Base-by-base conservation (phyloP, 139 green algal genomes). In the Chlamydomonas applanata region DNA sequence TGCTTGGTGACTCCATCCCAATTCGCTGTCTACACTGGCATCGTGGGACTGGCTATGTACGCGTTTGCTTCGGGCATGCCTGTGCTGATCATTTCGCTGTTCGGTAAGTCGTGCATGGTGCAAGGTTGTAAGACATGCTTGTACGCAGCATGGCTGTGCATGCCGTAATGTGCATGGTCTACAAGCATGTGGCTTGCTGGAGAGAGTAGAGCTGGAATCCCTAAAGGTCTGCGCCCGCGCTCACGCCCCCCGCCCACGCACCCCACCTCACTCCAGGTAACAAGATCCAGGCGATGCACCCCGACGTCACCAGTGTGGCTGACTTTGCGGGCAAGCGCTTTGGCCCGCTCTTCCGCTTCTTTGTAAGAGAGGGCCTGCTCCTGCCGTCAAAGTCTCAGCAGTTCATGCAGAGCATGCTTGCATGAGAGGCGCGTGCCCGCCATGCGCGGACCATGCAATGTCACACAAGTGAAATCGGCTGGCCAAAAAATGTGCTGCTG, bases 241-340 rank as follows among this genome's bases (percentile, higher is more conserved):
- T n/a, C n/a, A 24, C 56, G 24, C 34, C 56, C 30, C 30, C 13
- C 32, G 14, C 52, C 25, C 69, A 5, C 2, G 52, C 52, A 9
- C 32, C 32, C 52, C 1, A 30, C 30, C 69, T 33, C 69, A 4
- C 32, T 5, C 53, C 1, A 20, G 9, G 2, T 49, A 7, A 64
- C 22, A 60, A 54, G 33, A 9, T 32, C 40, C 40, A 77, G 44
- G 9, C 27, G 24, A 60, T 73, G 40, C 64, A 78, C 62, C 64
- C 62, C 0, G 63, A 77, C 17, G 83, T 95, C 19, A 62, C 87
- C 29, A 91, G 86, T n/a, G 74, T 95, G 16, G 80, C 87, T 0
- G 88, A 96, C 80, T 93, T 86, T 40, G 81, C 88, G 27, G 81
- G 82, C 49, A 89, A 87, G 85, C 82, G 89, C 7, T 93, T 79